Evolutionary conservation across 768 basidiomycete species (phyloP), one percentile per base, ranked within the genome.

Genomic region (Phlegmacium glaucopus): DNA sequence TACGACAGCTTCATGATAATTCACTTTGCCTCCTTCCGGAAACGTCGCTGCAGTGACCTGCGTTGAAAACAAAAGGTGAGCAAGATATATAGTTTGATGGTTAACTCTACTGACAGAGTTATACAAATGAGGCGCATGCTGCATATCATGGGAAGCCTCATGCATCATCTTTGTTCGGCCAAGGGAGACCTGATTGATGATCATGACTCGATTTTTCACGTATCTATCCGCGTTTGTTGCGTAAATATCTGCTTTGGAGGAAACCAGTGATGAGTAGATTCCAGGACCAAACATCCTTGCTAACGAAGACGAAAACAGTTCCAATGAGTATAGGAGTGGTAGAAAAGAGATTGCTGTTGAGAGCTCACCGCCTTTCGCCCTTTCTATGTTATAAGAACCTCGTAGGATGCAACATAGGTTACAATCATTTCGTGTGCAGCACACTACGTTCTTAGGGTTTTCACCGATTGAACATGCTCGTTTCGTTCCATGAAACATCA

Each of bases 271-370:
- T 1, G 59, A 61, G 41, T 65, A 65, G 37, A 65, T 65, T 28
- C 63, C 63, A 8, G 58, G 57, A n/a, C 63, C 63, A 13, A 65
- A 65, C 63, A 65, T 65, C 17, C 61, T 46, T 11, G 51, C 61
- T 58, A 44, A 22, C 5, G 22, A 5, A 5, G 22, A 22, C 22
- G 5, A 22, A 9, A 36, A 44, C 10, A 29, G 10, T 9, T 22
- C 7, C 7, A 12, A 22, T 18, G 5, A 4, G 4, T n/a, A 13
- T 30, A 16, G 18, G 9, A 25, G 4, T 11, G 18, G 27, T 34
- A 27, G 42, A 13, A 28, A 30, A 13, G 10, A 13, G 4, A 34
- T 5, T 22, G 22, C 2, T 22, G 22, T 22, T 11, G 6, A n/a
- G 4, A 34, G 2, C 51, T 34, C 26, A 58, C 61, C 49, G 12